Conservation (phyloP, 1,284 basidiomycete genomes). For the Ganoderma lucidum region DNA sequence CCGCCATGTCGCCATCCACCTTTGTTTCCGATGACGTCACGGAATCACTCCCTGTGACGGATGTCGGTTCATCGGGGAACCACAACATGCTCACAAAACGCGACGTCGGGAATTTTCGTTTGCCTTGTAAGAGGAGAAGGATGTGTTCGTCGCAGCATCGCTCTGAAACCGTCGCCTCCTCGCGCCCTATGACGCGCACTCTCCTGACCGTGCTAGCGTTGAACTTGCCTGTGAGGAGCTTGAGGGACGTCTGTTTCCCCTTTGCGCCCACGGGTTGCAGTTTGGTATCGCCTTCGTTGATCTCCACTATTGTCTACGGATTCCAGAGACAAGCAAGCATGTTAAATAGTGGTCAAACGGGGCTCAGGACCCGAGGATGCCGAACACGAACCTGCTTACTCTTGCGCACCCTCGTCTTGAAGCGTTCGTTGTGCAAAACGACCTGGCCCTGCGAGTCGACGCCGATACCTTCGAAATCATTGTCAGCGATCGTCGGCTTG, state of each 20-base stretch:
- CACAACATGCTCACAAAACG: constrained; percentile 1
- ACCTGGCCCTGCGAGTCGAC: constrained; percentile 21
- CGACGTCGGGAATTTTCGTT: not conserved
- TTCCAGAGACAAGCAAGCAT: not conserved
- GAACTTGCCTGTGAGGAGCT: constrained; percentile 1
- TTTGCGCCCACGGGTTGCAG: not conserved
- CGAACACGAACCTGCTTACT: constrained; percentile 28
- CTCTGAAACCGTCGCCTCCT: constrained; percentile 11
- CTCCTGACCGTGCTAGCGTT: not conserved
- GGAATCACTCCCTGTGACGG: not conserved
- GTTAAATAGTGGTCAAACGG: not conserved
- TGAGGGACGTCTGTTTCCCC: constrained; percentile 10
- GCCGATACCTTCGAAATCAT: constrained; percentile 34
- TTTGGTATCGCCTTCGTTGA: constrained; percentile 12
- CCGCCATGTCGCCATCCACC: not conserved
- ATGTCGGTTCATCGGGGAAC: not conserved
- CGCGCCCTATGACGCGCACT: constrained; percentile 18
- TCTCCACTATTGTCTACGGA: constrained; percentile 16
- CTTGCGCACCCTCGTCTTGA: constrained; percentile 34
- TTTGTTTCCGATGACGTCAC: not conserved
- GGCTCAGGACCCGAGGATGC: no score
- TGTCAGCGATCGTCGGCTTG: constrained; percentile 38
- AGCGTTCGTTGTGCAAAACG: constrained; percentile 31
- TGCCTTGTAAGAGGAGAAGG: constrained; percentile 9
- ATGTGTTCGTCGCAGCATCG: constrained; percentile 9